Percentiles rank a stretch among this genome's conserved stretches.
phyloP scores from a whole-genome alignment of 2,329 filamentous ascomycete species.

The Malbranchea zuffiana region DNA sequence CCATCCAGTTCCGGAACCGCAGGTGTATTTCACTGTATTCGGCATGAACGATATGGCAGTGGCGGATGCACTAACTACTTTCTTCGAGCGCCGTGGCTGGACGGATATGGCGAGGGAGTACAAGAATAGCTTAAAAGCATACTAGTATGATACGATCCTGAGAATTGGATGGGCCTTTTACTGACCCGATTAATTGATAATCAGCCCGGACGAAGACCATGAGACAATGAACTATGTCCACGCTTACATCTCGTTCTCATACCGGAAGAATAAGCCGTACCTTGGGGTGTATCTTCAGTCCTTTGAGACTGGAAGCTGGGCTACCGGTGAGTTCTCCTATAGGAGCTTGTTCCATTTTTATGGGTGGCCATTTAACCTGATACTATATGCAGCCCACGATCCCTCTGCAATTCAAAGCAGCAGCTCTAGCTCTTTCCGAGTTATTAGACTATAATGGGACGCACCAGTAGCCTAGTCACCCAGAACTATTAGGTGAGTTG shows the following conservation, averaged over 20 bases:
- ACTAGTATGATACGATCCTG: not conserved
- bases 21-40: not conserved
- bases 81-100: slow-evolving; percentile 4
- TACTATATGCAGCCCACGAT: too few species aligned
- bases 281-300: slow-evolving; percentile 3
- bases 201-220: slow-evolving; percentile 3
- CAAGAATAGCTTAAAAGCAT: not conserved
- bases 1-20: slow-evolving; percentile 3
- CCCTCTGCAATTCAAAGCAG: too few species aligned
- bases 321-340: not conserved
- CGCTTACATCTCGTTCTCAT: slow-evolving; percentile 2
- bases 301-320: slow-evolving; percentile 3
- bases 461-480: too few species aligned
- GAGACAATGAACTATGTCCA: slow-evolving; percentile 3
- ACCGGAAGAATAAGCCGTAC: slow-evolving; percentile 1
- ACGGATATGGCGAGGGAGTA: not conserved
- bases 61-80: slow-evolving; percentile 1
- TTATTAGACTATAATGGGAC: too few species aligned
- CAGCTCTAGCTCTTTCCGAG: too few species aligned
- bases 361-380: too few species aligned
- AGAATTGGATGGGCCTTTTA: not conserved
- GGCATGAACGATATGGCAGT: slow-evolving; percentile 1
- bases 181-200: not conserved
- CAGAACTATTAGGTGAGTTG: too few species aligned
- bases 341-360: too few species aligned